Base-by-base conservation (phyloP, 75 land plant genomes). In the Picea glauca region DNA sequence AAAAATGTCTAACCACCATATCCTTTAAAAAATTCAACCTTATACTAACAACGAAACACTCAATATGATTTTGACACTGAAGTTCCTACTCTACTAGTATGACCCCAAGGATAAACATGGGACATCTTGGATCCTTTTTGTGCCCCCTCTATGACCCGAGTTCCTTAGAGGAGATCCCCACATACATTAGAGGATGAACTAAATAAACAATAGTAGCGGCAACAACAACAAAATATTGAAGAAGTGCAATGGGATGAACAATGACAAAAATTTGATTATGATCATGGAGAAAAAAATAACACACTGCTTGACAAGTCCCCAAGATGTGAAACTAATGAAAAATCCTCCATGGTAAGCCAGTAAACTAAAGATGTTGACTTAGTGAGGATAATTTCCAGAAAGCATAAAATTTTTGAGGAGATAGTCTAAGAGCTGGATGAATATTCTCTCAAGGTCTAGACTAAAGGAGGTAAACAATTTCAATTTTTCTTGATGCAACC, bases 381-480 rank as follows among this genome's bases (percentile, higher is more conserved):
- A 73, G 78, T 78, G 8, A 81, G 81, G 86, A 84, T 82, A n/a
- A 65, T 77, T 6, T 81, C 85, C 85, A 83, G 83, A 40, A 79
- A 78, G 65, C 85, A 83, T 60, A 91, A 87, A 81, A 93, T 86
- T n/a, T 82, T 96, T 79, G 76, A 84, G 9, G 91, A 88, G 43
- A 87, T 92, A 13, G 75, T 92, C 17, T 90, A 80, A 86, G 94
- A 93, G 84, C 58, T 96, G 5, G 98, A 96, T 83, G 93, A 92
- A 2, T 84, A 82, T 77, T 96, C 93, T 79, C 70, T 93, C 59
- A 90, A 93, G 78, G 98, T 94, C 72, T 89, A 89, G 26, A 26
- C 26, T 4, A 89, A 87, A n/a, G 81, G 87, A 31, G 93, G 88
- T 30, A 83, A 82, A 62, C 84, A 83, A 78, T 93, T 33, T 87